phyloP scores from a whole-genome alignment of 306 rosid species.

The Corylus avellana region DNA sequence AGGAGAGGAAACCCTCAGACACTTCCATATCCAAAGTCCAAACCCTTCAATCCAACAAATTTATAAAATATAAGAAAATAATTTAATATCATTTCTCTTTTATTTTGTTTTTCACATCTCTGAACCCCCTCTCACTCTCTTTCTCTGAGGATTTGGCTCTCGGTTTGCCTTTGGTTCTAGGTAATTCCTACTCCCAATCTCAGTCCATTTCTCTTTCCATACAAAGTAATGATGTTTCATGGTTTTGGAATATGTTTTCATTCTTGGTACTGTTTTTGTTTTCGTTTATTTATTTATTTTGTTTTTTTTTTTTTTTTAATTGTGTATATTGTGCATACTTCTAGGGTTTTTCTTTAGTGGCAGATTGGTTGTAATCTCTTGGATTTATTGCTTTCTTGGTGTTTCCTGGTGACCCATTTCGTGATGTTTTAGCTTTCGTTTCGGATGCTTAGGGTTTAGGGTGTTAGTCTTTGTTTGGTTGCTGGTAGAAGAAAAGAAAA shows the following conservation, averaged over 20 bases:
- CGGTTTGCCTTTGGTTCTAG: slow-evolving; percentile 1
- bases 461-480: slow-evolving; percentile 6
- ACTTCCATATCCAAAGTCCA: slow-evolving; percentile 1
- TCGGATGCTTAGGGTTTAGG: slow-evolving; percentile 25
- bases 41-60: neutral
- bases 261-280: neutral
- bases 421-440: neutral
- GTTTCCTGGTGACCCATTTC: slow-evolving; percentile 11
- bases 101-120: neutral
- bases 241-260: neutral
- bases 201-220: neutral
- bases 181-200: slow-evolving; percentile 24
- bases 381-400: neutral
- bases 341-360: neutral
- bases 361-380: neutral
- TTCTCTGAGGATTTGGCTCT: neutral
- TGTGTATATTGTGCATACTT: neutral
- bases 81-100: neutral
- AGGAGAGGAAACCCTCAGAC: slow-evolving; percentile 20
- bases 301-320: neutral
- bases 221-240: neutral
- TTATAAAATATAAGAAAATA: neutral
- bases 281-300: neutral
- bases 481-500: slow-evolving; percentile 9
- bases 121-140: neutral